These are phyloP conservation scores for Cyberlindnera saturnus DNA, from an alignment of 805 yeast species.

Conservation along the genomic window DNA sequence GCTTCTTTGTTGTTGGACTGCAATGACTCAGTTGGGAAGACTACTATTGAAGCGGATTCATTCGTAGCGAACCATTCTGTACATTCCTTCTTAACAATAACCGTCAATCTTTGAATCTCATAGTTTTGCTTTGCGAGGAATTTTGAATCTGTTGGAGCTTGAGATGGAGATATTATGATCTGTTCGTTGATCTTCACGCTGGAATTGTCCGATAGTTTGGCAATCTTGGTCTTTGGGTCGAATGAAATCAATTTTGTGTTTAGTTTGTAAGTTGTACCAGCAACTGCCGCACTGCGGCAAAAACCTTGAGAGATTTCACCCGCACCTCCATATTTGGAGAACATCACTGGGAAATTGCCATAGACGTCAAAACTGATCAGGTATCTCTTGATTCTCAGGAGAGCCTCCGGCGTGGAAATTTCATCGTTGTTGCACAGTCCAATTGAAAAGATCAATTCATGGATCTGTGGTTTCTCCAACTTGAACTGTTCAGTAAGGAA, in stretches of 20 bases:
- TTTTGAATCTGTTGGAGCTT: constrained; percentile 37
- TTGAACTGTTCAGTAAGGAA: constrained; percentile 64
- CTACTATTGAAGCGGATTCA: constrained; percentile 82
- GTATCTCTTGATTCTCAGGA: constrained; percentile 78
- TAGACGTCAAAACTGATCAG: constrained; percentile 82
- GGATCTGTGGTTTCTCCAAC: constrained; percentile 66
- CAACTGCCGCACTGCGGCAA: constrained; percentile 97
- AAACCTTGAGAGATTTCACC: constrained; percentile 96
- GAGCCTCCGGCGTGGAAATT: constrained; percentile 66
- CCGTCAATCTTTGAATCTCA: constrained; percentile 68
- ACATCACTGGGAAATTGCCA: constrained; percentile 90
- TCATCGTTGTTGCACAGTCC: constrained; percentile 65
- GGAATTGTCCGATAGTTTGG: constrained; percentile 71
- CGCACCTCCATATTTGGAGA: constrained; percentile 91
- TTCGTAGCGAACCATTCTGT: constrained; percentile 85
- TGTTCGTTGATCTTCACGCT: constrained; percentile 72
- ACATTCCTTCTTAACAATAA: constrained; percentile 82
- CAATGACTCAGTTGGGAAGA: constrained; percentile 83
- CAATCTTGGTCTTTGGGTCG: constrained; percentile 63
- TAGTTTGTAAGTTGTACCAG: constrained; percentile 89
- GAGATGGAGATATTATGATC: constrained; percentile 71
- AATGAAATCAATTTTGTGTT: constrained; percentile 58
- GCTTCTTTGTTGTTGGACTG: constrained; percentile 57
- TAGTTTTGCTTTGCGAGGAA: constrained; percentile 39
- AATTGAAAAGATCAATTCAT: constrained; percentile 79